These are phyloP conservation scores for Syncephalastrum racemosum DNA, from an alignment of 371 early-diverging fungal genomes.

Conservation along the genomic window DNA sequence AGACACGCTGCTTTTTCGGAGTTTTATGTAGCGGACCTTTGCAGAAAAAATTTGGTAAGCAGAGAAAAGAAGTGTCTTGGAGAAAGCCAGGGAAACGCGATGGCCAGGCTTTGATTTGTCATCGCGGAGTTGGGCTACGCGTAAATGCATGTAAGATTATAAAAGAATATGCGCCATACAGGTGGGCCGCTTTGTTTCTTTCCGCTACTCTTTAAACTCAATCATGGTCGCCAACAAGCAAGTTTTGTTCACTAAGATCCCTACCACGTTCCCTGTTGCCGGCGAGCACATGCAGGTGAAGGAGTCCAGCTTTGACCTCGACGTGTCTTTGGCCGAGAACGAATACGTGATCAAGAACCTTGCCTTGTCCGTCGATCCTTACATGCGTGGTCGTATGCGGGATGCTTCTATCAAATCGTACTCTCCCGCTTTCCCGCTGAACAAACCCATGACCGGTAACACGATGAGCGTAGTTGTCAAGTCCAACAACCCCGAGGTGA, in stretches of 20 bases:
- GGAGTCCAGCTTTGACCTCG: constrained; percentile 39
- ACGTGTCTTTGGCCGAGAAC: constrained; percentile 47
- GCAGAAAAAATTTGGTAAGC: too few relatives aligned
- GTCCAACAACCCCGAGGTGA: constrained; percentile 51
- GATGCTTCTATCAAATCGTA: constrained; percentile 39
- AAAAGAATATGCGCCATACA: not conserved
- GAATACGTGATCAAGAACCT: constrained; percentile 56
- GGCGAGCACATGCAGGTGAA: constrained; percentile 50
- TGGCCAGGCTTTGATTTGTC: too few relatives aligned
- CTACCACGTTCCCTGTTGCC: constrained; percentile 34
- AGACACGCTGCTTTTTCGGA: too few relatives aligned
- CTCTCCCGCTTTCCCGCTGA: constrained; percentile 51
- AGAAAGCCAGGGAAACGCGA: too few relatives aligned
- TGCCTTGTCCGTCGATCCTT: constrained; percentile 38
- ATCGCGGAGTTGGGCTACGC: too few relatives aligned
- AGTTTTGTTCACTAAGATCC: constrained; percentile 36
- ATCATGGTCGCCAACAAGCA: constrained; percentile 18
- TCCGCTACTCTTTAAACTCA: not conserved
- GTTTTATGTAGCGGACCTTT: too few relatives aligned
- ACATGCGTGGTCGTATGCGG: constrained; percentile 69
- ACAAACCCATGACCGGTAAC: constrained; percentile 56
- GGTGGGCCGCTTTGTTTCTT: not conserved
- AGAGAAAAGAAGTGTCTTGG: too few relatives aligned
- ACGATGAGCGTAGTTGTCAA: constrained; percentile 61
- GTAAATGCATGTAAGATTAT: too few relatives aligned